Base-by-base conservation (phyloP, 306 rosid species). In the Glycine soja region DNA sequence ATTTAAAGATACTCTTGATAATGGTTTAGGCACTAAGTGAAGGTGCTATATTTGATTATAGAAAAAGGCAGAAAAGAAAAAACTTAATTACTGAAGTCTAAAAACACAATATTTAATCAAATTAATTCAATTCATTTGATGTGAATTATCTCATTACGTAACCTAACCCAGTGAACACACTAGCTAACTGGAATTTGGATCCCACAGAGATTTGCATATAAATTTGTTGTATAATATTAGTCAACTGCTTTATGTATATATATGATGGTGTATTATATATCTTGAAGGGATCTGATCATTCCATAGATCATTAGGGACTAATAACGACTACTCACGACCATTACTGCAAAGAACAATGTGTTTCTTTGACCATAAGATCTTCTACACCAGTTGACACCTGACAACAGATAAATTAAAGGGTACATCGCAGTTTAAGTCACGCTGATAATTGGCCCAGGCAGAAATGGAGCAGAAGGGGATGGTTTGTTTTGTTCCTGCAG, bases 381-480 rank as follows among this genome's bases (percentile, higher is more conserved):
- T 76, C 42, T 65, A 53, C 83, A 18, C 14, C 14, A 69, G 70
- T 72, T 66, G 59, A 78, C 75, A 66, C 32, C 56, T 72, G 36
- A 83, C 38, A 85, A 69, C 54, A 65, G 36, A 69, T 78, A 48
- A 67, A 19, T 19, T 36, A 67, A 69, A 67, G 59, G 45, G 48
- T 56, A 56, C n/a, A 74, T 81, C 1, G 47, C 2, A 54, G 51
- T 68, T 80, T 67, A 89, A 66, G 92, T 90, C 8, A 90, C 90
- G 7, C 77, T 88, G 24, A 76, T 88, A 80, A 92, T 90, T 66
- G 89, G 85, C 53, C 90, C 91, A 75, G 83, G 53, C 63, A 83
- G 82, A 71, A 89, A 85, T 40, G 87, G 64, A 64, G 40, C 84
- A 64, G 70, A 79, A 32, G 87, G 61, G 51, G 95, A 47, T 32